A percentile compares a stretch with the other conserved stretches of the same genome.
Evolutionary conservation across 2,329 filamentous ascomycete genomes (phyloP).

Genomic region (Alternaria sp.): DNA sequence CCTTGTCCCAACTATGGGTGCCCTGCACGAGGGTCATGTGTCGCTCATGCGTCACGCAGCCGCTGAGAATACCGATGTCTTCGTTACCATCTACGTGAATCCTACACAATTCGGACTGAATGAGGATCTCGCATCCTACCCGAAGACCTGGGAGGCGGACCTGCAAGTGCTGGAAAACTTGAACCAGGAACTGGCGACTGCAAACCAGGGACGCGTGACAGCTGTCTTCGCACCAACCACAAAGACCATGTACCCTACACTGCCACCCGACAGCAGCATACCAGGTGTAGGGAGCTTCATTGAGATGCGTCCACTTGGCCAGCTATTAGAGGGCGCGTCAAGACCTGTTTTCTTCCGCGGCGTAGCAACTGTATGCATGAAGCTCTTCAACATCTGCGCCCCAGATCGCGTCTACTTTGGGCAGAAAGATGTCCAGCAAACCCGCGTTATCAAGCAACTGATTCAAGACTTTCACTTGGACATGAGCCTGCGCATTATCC

Average conservation of each 20-base stretch:
- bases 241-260: constrained; percentile 84
- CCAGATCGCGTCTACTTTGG: constrained; percentile 90
- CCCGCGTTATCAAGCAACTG: constrained; percentile 85
- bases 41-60: constrained; percentile 86
- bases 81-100: constrained; percentile 95
- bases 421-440: constrained; percentile 98
- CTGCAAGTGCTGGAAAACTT: constrained; percentile 71
- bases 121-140: constrained; percentile 90
- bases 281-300: constrained; percentile 88
- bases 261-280: constrained; percentile 75
- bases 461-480: constrained; percentile 87
- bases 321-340: constrained; percentile 82
- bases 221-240: constrained; percentile 89
- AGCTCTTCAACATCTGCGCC: constrained; percentile 83
- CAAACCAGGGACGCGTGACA: constrained; percentile 69
- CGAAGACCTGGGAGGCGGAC: constrained; percentile 87
- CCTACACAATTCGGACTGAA: constrained; percentile 92
- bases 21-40: constrained; percentile 90
- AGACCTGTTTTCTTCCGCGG: constrained; percentile 96
- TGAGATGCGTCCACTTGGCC: constrained; percentile 84
- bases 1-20: constrained; percentile 97
- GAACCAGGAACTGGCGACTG: constrained; percentile 73
- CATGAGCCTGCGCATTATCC: constrained; percentile 75
- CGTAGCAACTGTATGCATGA: constrained; percentile 96
- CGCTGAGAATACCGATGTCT: constrained; percentile 82